Evolutionary conservation across 164 flowering plant genomes (phyloP).

Genomic region (Nymphaea thermarum): DNA sequence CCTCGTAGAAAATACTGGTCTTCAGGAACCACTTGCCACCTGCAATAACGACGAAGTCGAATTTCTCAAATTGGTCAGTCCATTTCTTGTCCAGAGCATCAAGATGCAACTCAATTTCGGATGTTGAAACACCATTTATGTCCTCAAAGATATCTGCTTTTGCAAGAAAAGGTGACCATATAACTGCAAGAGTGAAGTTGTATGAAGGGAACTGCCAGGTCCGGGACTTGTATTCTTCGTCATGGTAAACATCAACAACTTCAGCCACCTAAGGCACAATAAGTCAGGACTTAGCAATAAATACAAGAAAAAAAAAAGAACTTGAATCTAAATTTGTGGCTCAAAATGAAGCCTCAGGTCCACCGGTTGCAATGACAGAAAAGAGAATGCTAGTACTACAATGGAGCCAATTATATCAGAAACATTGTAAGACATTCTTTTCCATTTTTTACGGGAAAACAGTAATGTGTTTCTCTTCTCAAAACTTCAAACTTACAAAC

Average conservation of each 20-base stretch:
- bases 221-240: constrained; percentile 45
- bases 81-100: constrained; percentile 65
- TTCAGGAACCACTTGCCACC: constrained; percentile 96
- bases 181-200: constrained; percentile 54
- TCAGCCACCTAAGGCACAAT: constrained; percentile 40
- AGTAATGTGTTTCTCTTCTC: too few species aligned
- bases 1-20: constrained; percentile 65
- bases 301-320: background rate
- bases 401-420: too few species aligned
- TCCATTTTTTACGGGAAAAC: too few species aligned
- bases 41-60: constrained; percentile 58
- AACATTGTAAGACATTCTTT: too few species aligned
- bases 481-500: too few species aligned
- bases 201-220: constrained; percentile 67
- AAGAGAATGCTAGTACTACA: too few species aligned
- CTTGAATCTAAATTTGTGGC: background rate
- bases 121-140: constrained; percentile 64
- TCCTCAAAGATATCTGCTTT: constrained; percentile 73
- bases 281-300: background rate
- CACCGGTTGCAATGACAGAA: too few species aligned
- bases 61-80: constrained; percentile 30
- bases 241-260: constrained; percentile 66
- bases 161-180: constrained; percentile 81
- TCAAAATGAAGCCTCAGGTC: too few species aligned
- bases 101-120: constrained; percentile 56